Percentiles rank a stretch among this genome's conserved stretches.
Conservation (phyloP, 495 filamentous ascomycete genomes). For the Jackrogersella minutella region DNA sequence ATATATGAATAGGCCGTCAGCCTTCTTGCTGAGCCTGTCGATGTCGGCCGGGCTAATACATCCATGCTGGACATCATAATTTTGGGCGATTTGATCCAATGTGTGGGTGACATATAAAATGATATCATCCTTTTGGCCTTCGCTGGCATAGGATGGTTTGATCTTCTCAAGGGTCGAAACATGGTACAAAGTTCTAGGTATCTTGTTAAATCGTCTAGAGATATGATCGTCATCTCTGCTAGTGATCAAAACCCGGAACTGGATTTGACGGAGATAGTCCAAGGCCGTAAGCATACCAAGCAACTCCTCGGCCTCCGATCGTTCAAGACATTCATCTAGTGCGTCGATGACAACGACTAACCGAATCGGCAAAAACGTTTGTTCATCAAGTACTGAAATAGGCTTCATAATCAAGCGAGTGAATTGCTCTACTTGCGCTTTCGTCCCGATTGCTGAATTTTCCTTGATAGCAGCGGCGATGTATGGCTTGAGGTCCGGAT, state of each 20-base stretch:
- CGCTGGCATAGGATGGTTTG: neutral
- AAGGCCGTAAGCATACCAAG: too few species aligned
- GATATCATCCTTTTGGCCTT: constrained; percentile 16
- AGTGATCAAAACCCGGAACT: constrained; percentile 17
- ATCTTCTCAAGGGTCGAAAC: constrained; percentile 7
- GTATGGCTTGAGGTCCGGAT: constrained; percentile 37
- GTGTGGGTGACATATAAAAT: neutral
- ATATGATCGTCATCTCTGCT: constrained; percentile 14
- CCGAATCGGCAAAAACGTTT: neutral
- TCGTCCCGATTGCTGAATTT: constrained; percentile 44
- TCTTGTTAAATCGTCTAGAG: neutral
- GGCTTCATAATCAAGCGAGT: constrained; percentile 60
- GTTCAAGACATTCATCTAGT: constrained; percentile 58
- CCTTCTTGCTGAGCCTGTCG: constrained; percentile 4
- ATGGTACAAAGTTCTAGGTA: neutral
- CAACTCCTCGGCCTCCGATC: constrained; percentile 24
- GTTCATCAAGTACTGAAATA: constrained; percentile 28
- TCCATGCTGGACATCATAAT: neutral
- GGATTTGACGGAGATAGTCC: too few species aligned
- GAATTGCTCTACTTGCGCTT: constrained; percentile 57
- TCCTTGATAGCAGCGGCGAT: constrained; percentile 49
- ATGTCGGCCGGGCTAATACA: constrained; percentile 3
- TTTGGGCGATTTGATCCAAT: neutral
- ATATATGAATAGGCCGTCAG: constrained; percentile 23
- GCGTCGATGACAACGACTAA: constrained; percentile 61